Evolutionary conservation across 2,329 filamentous ascomycete genomes (phyloP), one percentile per base, ranked within the genome.

Genomic region (Fusarium sp.): DNA sequence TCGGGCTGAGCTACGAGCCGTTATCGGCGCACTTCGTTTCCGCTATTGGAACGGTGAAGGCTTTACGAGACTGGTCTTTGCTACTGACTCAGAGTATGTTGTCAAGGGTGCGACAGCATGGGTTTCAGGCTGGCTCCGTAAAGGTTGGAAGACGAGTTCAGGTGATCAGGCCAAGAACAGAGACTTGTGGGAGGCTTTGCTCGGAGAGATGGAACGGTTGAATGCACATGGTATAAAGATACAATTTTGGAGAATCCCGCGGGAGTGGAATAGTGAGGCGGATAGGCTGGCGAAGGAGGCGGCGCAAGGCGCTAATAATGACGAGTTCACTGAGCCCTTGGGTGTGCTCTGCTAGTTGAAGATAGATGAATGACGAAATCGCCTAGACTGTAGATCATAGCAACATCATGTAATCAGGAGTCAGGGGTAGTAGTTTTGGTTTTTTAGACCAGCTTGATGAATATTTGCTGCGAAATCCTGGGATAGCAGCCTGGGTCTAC

Each of bases 161-260:
- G 2, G 84, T 88, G 53, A 25, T 25, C 25, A 25, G 25, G 25
- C 25, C 25, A 84, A 84, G 76, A 89, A 89, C 66, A 79, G 76
- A 65, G 86, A 90, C 68, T 68, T 89, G 27, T 90, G 88, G 86
- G 78, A 87, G 72, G 69, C 78, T 20, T 75, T 89, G 5, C 77
- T 88, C 15, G 80, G 80, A 1, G 81, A 84, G 57, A 68, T 83
- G 5, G 83, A 85, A 68, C 64, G 68, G 31, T 69, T 53, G 25
- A 29, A 79, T 6, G 71, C 75, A 0, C 0, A 52, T 1, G 81
- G 81, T 0, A 41, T 86, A 31, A 60, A 72, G 11, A 77, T 88
- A n/a, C 33, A 79, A 46, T 83, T 89, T 71, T 88, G 86, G 86
- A 78, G 74, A 50, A 85, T 88, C 36, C 81, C 82, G 7, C 79